Conservation (phyloP, 2,329 filamentous ascomycete species). For the Penicillium fuscoglaucum region DNA sequence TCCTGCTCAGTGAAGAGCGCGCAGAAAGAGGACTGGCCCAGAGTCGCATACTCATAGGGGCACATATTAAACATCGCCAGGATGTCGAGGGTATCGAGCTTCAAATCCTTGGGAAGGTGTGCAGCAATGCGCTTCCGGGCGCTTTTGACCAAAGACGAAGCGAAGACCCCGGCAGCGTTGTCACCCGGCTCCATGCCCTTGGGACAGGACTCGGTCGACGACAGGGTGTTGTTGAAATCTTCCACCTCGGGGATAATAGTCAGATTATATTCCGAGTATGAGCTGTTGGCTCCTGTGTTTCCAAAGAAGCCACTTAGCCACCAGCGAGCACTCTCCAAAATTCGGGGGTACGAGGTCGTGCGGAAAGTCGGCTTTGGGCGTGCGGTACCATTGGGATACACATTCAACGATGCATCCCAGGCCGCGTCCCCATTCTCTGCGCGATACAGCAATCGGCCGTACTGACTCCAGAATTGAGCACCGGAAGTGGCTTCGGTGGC, state of each 20-base stretch:
- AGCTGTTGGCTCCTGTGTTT: conserved; percentile 27
- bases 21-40: conserved; percentile 54
- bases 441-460: conserved; percentile 56
- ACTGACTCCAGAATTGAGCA: conserved; percentile 55
- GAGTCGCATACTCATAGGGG: conserved; percentile 54
- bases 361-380: conserved; percentile 53
- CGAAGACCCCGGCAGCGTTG: conserved; percentile 38
- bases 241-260: conserved; percentile 54
- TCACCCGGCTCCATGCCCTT: conserved; percentile 29
- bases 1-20: conserved; percentile 55
- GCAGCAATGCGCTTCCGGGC: conserved; percentile 49
- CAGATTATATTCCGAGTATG: conserved; percentile 36
- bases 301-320: conserved; percentile 45
- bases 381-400: conserved; percentile 48
- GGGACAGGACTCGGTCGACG: conserved; percentile 39
- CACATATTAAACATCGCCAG: conserved; percentile 55
- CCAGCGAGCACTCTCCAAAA: conserved; percentile 50
- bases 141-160: conserved; percentile 46
- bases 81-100: conserved; percentile 51
- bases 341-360: conserved; percentile 57
- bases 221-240: conserved; percentile 54
- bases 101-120: conserved; percentile 50
- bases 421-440: conserved; percentile 48
- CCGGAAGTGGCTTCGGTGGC: conserved; percentile 52
- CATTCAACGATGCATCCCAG: conserved; percentile 46